Evolutionary conservation across 495 filamentous ascomycete genomes (phyloP).

Genomic region (Thozetella sp.): DNA sequence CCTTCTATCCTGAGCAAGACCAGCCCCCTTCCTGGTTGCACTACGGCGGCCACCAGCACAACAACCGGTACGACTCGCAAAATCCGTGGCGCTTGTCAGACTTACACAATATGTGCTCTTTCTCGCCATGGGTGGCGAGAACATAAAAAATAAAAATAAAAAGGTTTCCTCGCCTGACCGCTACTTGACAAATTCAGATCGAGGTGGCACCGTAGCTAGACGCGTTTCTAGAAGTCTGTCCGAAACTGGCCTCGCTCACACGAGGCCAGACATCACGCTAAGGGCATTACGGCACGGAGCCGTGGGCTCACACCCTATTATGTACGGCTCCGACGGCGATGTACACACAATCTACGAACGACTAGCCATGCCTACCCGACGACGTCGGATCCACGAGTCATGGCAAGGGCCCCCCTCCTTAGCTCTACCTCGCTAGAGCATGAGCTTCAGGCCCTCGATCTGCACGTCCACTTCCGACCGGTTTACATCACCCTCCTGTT

Average conservation of each 20-base stretch:
- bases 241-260: background rate
- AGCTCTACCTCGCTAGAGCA: too few relatives aligned
- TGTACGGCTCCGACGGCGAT: background rate
- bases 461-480: background rate
- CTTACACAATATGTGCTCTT: background rate
- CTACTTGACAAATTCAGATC: background rate
- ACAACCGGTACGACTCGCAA: background rate
- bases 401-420: background rate
- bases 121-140: background rate
- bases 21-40: background rate
- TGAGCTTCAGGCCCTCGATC: too few relatives aligned
- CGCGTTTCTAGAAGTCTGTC: conserved; percentile 1
- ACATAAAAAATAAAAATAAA: too few relatives aligned
- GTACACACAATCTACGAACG: background rate
- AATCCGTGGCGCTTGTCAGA: background rate
- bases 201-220: background rate
- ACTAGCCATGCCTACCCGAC: background rate
- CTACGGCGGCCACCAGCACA: background rate
- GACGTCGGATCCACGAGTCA: background rate
- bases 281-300: too few relatives aligned
- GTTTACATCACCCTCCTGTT: background rate
- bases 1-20: background rate
- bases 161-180: background rate
- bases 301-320: too few relatives aligned
- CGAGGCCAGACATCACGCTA: background rate